A percentile compares a stretch with the other conserved stretches of the same genome.
Evolutionary conservation across 1,139 yeast species (phyloP).

Genomic region (Blastobotrys ciferrii): DNA sequence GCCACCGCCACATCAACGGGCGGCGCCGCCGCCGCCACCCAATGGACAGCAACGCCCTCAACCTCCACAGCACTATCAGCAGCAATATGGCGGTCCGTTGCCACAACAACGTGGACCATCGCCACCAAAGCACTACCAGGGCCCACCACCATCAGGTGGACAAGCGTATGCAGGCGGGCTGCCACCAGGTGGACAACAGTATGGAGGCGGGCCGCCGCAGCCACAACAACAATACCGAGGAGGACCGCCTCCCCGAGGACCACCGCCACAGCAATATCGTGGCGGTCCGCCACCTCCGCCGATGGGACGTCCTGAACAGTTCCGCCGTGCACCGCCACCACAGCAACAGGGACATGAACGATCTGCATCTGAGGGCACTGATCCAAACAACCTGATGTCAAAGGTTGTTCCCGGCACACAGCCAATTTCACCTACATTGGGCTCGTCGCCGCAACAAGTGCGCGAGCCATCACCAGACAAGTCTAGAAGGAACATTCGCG

Average conservation of each 20-base stretch:
- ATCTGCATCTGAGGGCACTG: constrained; percentile 34
- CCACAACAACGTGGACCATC: constrained; percentile 1
- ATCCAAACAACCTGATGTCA: constrained; percentile 32
- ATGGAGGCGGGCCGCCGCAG: constrained; percentile 9
- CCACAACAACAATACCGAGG: constrained; percentile 4
- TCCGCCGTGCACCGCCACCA: constrained; percentile 2
- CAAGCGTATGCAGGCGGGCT: too few species aligned
- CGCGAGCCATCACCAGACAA: constrained; percentile 8
- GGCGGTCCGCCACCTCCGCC: constrained; percentile 5
- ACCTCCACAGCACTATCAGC: constrained; percentile 1
- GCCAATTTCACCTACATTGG: constrained; percentile 29
- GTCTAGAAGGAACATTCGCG: constrained; percentile 19
- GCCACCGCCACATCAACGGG: constrained; percentile 7
- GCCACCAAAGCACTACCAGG: constrained; percentile 8
- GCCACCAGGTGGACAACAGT: constrained; percentile 7
- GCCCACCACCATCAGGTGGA: too few species aligned
- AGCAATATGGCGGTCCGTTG: neutral
- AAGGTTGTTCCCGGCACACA: constrained; percentile 28
- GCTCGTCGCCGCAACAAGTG: too few species aligned
- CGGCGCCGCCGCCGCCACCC: neutral
- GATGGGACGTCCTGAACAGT: constrained; percentile 2
- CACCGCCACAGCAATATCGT: constrained; percentile 8
- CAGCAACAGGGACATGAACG: constrained; percentile 27
- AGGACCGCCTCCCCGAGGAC: constrained; percentile 1
- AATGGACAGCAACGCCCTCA: constrained; percentile 4